Percentiles rank a stretch among this genome's conserved stretches.
Conservation (phyloP, 2,329 filamentous ascomycete species). For the Escovopsis sp. region DNA sequence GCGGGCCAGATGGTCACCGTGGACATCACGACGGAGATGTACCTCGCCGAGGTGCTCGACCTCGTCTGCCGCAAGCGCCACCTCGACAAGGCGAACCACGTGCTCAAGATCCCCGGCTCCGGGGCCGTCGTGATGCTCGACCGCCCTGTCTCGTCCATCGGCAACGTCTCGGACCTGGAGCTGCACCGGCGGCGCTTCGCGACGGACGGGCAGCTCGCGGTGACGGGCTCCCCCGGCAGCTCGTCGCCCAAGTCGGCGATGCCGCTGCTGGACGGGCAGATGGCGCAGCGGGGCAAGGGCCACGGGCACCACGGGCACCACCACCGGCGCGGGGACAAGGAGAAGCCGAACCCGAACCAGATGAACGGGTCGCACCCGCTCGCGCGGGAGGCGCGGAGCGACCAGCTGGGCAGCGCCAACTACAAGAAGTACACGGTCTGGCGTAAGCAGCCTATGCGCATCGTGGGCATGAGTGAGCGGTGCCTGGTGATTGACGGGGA, state of each 20-base stretch:
- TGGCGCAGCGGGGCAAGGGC: conserved; percentile 32
- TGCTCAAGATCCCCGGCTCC: conserved; percentile 61
- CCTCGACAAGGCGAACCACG: conserved; percentile 63
- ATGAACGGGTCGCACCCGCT: conserved; percentile 49
- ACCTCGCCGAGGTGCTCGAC: conserved; percentile 69
- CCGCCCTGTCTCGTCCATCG: conserved; percentile 63
- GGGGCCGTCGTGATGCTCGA: conserved; percentile 63
- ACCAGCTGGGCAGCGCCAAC: conserved; percentile 40
- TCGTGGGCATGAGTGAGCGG: conserved; percentile 60
- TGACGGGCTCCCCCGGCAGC: conserved; percentile 52
- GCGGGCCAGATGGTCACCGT: conserved; percentile 60
- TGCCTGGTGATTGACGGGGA: conserved; percentile 70
- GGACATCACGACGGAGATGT: conserved; percentile 68
- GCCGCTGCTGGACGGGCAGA: conserved; percentile 29
- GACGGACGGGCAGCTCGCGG: conserved; percentile 54
- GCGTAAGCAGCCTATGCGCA: conserved; percentile 69
- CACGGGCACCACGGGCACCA: no score
- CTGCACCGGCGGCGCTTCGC: conserved; percentile 61
- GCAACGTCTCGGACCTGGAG: conserved; percentile 60
- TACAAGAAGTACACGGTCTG: conserved; percentile 69
- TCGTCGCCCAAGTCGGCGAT: conserved; percentile 51
- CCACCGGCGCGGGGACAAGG: no score
- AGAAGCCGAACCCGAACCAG: conserved; percentile 29
- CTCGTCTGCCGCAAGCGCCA: conserved; percentile 62
- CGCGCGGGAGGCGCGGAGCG: conserved; percentile 46